Conservation (phyloP, 2,329 filamentous ascomycete genomes). For the Cladosporium halotolerans region DNA sequence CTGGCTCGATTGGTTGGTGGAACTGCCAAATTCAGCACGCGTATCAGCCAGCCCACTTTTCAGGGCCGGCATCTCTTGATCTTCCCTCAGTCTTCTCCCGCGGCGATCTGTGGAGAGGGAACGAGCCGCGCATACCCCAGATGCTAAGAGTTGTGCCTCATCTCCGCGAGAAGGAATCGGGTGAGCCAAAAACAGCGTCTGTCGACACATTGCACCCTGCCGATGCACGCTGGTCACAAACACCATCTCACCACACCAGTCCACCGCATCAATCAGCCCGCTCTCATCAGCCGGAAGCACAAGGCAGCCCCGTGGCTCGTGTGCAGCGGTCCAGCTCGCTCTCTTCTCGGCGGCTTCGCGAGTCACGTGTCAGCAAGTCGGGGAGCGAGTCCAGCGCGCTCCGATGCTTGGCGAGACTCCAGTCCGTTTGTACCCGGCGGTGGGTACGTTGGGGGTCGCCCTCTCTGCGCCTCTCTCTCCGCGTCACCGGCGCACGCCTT, state of each 20-base stretch:
- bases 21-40: not conserved
- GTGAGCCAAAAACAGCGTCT: not conserved
- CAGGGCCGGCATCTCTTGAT: conserved; percentile 7
- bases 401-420: not conserved
- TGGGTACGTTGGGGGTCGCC: conserved; percentile 2
- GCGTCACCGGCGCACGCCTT: not conserved
- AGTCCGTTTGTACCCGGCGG: conserved; percentile 7
- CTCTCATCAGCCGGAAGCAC: not conserved
- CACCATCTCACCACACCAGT: not conserved
- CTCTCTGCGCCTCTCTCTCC: not conserved
- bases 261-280: not conserved
- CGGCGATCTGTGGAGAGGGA: conserved; percentile 11
- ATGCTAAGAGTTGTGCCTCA: conserved; percentile 2
- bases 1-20: not conserved
- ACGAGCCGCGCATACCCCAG: conserved; percentile 10
- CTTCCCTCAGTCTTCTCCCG: conserved; percentile 11
- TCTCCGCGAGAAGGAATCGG: conserved; percentile 1
- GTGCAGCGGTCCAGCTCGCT: conserved; percentile 5
- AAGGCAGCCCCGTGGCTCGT: conserved; percentile 11
- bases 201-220: too few relatives aligned
- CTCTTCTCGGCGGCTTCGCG: conserved; percentile 8
- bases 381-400: not conserved
- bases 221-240: not conserved
- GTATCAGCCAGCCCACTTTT: not conserved
- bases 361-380: conserved; percentile 1